phyloP scores from a whole-genome alignment of 768 basidiomycete species.

The Tephrocybe sp. region DNA sequence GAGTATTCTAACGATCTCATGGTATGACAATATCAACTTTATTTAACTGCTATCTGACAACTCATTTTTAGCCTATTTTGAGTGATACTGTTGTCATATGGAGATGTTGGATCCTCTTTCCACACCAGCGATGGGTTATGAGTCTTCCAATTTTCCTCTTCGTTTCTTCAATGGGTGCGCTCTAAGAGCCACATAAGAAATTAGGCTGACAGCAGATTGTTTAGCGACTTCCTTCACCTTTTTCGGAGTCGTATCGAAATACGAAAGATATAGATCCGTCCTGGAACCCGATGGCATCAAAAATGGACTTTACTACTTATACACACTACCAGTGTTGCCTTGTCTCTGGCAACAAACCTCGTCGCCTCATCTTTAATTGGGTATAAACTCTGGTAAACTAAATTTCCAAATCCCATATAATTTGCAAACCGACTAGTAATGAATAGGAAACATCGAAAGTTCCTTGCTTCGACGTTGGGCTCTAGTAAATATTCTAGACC shows the following conservation, averaged over 20 bases:
- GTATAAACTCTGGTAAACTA: conserved; percentile 1
- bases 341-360: background rate
- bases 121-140: background rate
- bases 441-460: background rate
- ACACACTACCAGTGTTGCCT: background rate
- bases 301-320: background rate
- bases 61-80: background rate
- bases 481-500: background rate
- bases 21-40: background rate
- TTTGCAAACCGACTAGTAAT: background rate
- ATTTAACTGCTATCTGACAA: no score
- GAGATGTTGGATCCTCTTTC: conserved; percentile 3
- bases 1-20: background rate
- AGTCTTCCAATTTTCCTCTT: background rate
- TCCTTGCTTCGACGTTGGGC: background rate
- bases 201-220: background rate
- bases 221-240: background rate
- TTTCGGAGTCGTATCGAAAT: background rate
- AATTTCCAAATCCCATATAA: background rate
- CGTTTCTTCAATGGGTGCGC: background rate
- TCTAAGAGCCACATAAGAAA: no score
- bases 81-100: conserved; percentile 5
- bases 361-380: background rate
- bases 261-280: background rate
- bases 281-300: background rate